Conservation (phyloP, 306 rosid species). For the Lathyrus aphaca region DNA sequence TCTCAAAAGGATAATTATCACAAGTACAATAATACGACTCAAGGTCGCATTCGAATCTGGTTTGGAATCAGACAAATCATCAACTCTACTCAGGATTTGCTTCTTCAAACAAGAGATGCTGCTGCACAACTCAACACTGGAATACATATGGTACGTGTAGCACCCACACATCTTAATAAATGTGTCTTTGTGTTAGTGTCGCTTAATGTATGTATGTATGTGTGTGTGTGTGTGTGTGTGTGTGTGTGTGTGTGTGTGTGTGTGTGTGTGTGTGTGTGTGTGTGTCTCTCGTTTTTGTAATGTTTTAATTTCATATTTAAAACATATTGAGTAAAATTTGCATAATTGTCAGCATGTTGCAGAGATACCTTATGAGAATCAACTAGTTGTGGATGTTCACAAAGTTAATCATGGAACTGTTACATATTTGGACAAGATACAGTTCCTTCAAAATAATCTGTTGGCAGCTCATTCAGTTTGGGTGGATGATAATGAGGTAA, state of each 20-base stretch:
- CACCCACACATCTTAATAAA: no score
- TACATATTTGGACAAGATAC: conserved; percentile 72
- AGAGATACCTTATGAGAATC: conserved; percentile 87
- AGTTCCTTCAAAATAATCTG: conserved; percentile 67
- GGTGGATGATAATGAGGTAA: conserved; percentile 73
- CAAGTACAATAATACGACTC: conserved; percentile 71
- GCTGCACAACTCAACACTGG: conserved; percentile 79
- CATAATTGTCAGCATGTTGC: conserved; percentile 73
- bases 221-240: no score
- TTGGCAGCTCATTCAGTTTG: conserved; percentile 86
- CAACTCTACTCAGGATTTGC: conserved; percentile 72
- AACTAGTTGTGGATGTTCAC: conserved; percentile 60
- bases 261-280: no score
- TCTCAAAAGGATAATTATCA: conserved; percentile 72
- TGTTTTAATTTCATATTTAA: conserved; percentile 5
- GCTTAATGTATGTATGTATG: no score
- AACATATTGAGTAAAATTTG: conserved; percentile 27
- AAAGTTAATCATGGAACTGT: conserved; percentile 78
- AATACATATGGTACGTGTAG: conserved; percentile 68
- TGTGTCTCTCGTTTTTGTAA: background rate
- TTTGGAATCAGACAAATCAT: conserved; percentile 86
- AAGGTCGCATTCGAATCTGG: conserved; percentile 88
- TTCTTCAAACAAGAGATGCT: conserved; percentile 65
- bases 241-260: no score
- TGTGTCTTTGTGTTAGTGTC: no score